phyloP scores from a whole-genome alignment of 768 basidiomycete genomes.

The Pulveroboletus sp. region DNA sequence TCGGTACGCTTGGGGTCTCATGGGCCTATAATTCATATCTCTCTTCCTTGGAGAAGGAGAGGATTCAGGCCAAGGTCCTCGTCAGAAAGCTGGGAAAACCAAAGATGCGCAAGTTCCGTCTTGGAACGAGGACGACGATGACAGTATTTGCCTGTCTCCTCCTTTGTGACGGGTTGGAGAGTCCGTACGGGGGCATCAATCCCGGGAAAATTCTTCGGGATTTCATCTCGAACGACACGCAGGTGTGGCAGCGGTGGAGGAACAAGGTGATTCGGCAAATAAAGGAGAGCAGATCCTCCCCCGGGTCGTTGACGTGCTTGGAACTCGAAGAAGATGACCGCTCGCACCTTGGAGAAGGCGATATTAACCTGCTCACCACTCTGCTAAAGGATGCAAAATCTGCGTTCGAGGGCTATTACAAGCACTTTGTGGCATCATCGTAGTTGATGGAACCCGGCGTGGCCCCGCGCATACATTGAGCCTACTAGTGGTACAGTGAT shows the following conservation, averaged over 20 bases:
- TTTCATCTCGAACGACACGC: conserved; percentile 23
- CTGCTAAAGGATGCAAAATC: conserved; percentile 16
- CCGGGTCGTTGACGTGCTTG: background rate
- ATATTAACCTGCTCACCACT: conserved; percentile 12
- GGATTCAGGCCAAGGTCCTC: conserved; percentile 22
- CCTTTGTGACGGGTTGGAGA: conserved; percentile 23
- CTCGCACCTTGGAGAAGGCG: conserved; percentile 3
- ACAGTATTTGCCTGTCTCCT: conserved; percentile 25
- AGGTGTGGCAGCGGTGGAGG: conserved; percentile 26
- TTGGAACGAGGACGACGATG: conserved; percentile 22
- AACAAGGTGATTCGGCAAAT: conserved; percentile 20
- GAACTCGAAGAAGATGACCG: conserved; percentile 10
- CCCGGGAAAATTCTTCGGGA: conserved; percentile 15
- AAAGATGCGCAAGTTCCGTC: conserved; percentile 16
- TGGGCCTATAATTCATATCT: conserved; percentile 37
- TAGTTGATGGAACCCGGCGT: background rate
- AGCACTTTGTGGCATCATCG: conserved; percentile 1
- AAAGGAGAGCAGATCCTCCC: background rate
- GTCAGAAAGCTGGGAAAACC: conserved; percentile 15
- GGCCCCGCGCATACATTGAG: too few species aligned
- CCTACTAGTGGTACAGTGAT: too few species aligned
- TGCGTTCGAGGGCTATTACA: conserved; percentile 18
- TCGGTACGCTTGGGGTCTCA: conserved; percentile 29
- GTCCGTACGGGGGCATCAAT: conserved; percentile 7
- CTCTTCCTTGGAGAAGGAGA: conserved; percentile 36